phyloP scores from a whole-genome alignment of 2,329 filamentous ascomycete genomes.

The Sphaceloma murrayae region DNA sequence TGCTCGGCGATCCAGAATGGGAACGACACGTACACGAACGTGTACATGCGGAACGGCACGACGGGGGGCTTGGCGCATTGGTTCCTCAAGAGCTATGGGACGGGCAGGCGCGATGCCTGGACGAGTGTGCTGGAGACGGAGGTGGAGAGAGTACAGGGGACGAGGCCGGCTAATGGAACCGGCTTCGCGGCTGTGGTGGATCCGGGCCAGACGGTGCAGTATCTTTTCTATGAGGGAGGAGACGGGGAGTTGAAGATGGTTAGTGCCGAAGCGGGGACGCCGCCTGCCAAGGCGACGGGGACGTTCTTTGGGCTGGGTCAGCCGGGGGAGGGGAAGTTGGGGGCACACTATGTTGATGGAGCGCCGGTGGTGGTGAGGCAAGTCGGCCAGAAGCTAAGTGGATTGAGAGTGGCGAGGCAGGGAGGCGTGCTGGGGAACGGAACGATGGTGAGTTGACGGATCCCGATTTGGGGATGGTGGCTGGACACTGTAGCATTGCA shows the following conservation, averaged over 20 bases:
- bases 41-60: slow-evolving; percentile 9
- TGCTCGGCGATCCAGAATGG: slow-evolving; percentile 9
- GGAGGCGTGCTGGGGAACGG: slow-evolving; percentile 1
- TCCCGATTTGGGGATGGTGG: too few species aligned
- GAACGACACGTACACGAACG: slow-evolving; percentile 7
- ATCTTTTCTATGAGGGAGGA: slow-evolving; percentile 6
- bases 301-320: slow-evolving; percentile 1
- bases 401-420: slow-evolving; percentile 9
- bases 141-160: not conserved
- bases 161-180: not conserved
- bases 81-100: slow-evolving; percentile 4
- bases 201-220: not conserved
- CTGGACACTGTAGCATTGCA: too few species aligned
- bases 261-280: not conserved
- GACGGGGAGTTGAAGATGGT: slow-evolving; percentile 10
- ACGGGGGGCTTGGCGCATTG: slow-evolving; percentile 6
- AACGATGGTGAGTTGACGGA: not conserved
- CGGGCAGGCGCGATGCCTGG: not conserved
- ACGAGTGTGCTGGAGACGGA: not conserved
- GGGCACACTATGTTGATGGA: not conserved
- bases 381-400: not conserved
- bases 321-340: slow-evolving; percentile 3
- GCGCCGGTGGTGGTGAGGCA: slow-evolving; percentile 7
- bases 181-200: not conserved
- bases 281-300: not conserved